A percentile compares a stretch with the other conserved stretches of the same genome.
Evolutionary conservation across 2,329 filamentous ascomycete species (phyloP).

Genomic region (Intubia oerlemansii): DNA sequence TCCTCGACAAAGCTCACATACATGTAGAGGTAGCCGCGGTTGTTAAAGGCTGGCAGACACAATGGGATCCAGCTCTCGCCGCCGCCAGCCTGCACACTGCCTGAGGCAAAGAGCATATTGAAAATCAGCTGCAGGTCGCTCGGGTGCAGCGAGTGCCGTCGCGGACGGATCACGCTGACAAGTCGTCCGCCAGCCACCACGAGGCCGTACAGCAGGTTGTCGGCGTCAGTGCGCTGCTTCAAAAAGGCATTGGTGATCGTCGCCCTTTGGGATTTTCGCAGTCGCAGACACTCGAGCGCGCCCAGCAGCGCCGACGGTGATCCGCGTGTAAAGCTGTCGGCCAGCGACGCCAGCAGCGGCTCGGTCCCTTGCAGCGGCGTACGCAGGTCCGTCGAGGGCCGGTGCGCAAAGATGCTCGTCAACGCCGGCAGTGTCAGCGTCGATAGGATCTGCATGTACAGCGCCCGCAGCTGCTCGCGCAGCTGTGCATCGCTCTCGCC

Average conservation of each 20-base stretch:
- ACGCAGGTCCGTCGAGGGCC: conserved; percentile 84
- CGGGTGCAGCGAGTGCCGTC: conserved; percentile 86
- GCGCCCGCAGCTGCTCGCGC: conserved; percentile 66
- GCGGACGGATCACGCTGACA: conserved; percentile 84
- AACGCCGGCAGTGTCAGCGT: conserved; percentile 79
- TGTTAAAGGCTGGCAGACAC: conserved; percentile 93
- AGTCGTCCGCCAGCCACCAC: conserved; percentile 83
- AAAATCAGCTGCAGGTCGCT: conserved; percentile 93
- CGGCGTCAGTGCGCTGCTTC: conserved; percentile 51
- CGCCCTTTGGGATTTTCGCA: conserved; percentile 72
- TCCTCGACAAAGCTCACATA: conserved; percentile 82
- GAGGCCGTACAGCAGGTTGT: conserved; percentile 73
- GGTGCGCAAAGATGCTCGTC: conserved; percentile 66
- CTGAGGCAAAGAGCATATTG: conserved; percentile 97
- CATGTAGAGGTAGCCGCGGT: conserved; percentile 92
- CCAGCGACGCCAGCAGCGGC: conserved; percentile 69
- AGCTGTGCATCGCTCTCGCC: conserved; percentile 85
- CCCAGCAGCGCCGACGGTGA: conserved; percentile 77
- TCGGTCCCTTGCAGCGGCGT: conserved; percentile 84
- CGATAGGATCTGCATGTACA: conserved; percentile 97
- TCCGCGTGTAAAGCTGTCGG: conserved; percentile 84
- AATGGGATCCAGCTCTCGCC: conserved; percentile 96
- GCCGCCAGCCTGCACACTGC: conserved; percentile 68
- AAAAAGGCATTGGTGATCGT: conserved; percentile 74
- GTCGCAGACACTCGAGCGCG: conserved; percentile 77